A percentile compares a stretch with the other conserved stretches of the same genome.
Conservation (phyloP, 306 rosid species). For the Chamaecrista fasciculata region DNA sequence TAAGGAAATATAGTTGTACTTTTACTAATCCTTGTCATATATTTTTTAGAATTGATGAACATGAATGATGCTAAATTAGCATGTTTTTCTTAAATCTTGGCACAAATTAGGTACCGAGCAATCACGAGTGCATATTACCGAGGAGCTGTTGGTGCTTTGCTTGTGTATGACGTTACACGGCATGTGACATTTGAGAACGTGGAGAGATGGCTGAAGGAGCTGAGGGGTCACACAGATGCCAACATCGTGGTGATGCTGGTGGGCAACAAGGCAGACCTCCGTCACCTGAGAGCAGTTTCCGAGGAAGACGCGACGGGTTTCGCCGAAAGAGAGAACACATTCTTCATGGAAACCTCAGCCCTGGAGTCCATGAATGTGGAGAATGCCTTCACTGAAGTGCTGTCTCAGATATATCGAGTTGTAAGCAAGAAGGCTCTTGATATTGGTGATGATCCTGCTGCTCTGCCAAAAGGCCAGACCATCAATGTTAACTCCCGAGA, state of each 20-base stretch:
- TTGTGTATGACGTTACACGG: constrained; percentile 82
- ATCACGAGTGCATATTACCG: constrained; percentile 81
- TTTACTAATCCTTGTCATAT: too few species aligned
- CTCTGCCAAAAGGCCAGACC: constrained; percentile 69
- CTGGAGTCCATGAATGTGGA: constrained; percentile 76
- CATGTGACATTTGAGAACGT: constrained; percentile 76
- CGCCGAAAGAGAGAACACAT: constrained; percentile 59
- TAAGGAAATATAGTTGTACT: too few species aligned
- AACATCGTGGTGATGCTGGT: constrained; percentile 76
- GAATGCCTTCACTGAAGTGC: constrained; percentile 68
- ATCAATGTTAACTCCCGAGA: constrained; percentile 64
- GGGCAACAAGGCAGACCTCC: constrained; percentile 78
- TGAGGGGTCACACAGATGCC: constrained; percentile 82
- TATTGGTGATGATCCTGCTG: constrained; percentile 70
- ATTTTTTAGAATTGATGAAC: too few species aligned
- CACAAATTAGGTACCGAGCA: constrained; percentile 68
- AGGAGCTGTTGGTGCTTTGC: constrained; percentile 83
- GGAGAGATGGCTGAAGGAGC: constrained; percentile 87
- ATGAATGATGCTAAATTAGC: too few species aligned
- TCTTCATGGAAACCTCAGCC: constrained; percentile 84
- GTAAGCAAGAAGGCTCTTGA: constrained; percentile 76
- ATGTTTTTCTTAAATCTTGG: too few species aligned
- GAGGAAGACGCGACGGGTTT: constrained; percentile 59
- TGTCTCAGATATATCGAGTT: constrained; percentile 56
- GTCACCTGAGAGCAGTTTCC: constrained; percentile 68